Evolutionary conservation across 176 grass and related monocot genomes (phyloP), one percentile per base, ranked within the genome.

Genomic region (Pontederia crassipes): DNA sequence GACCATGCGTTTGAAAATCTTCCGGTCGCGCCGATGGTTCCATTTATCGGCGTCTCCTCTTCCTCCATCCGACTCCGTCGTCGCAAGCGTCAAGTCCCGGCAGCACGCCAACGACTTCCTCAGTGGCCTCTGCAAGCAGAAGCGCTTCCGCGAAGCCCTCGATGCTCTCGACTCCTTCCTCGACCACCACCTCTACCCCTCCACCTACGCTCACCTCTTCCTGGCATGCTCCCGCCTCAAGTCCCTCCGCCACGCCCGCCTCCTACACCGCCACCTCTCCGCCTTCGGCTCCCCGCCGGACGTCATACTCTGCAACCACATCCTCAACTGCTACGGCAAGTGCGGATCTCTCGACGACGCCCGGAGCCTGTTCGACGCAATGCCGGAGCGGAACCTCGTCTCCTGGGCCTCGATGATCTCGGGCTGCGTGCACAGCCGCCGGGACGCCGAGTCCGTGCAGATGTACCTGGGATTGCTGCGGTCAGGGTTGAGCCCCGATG

Each of bases 191-290:
- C 70, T 73, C 28, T 53, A 45, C 28, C 70, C 70, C 46, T 62
- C 57, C 49, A 54, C 70, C 59, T 73, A 73, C 70, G 70, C 58
- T n/a, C 58, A 24, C 59, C 70, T 73, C 70, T 73, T 73, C 58
- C 49, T 73, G 8, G 70, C 70, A 15, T 55, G 70, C 70, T 73
- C 70, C 49, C 28, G 62, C 16, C 70, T 73, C 27, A 60, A 61
- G 50, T 73, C 70, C 48, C 57, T 73, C 29, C 58, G 12, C n/a
- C 48, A 73, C 11, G 58, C 26, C 49, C 70, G 70, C 8, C 58
- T 52, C 49, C 8, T 73, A 48, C 59, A 73, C 50, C 70, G 48
- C 12, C 70, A 73, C 58, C 70, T 73, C 49, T 8, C 58, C 15
- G 29, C 14, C 27, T 73, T 58, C 16, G 6, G 9, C 48, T 32